Evolutionary conservation across 208 protist species (phyloP).

Genomic region (Acanthamoeba royreba): DNA sequence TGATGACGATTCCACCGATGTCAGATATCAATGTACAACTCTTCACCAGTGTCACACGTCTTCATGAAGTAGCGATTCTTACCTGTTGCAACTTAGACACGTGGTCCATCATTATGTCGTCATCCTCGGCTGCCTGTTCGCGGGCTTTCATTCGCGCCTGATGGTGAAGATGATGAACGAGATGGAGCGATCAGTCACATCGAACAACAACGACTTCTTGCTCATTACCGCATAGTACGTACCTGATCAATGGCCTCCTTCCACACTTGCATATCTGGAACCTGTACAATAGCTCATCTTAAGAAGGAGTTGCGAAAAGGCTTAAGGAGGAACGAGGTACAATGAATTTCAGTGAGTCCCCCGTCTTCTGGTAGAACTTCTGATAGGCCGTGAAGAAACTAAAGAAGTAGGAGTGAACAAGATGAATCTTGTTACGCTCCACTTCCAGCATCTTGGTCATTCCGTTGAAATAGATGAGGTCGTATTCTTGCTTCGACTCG

Average conservation of each 20-base stretch:
- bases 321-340: too few species aligned
- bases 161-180: too few species aligned
- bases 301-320: too few species aligned
- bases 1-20: too few species aligned
- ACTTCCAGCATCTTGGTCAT: slow-evolving; percentile 33
- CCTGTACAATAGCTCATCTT: neutral
- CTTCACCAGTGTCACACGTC: too few species aligned
- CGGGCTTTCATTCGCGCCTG: neutral
- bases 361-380: neutral
- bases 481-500: slow-evolving; percentile 33
- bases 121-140: neutral
- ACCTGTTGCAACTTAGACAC: neutral
- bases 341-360: neutral
- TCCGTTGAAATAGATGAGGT: neutral
- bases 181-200: too few species aligned
- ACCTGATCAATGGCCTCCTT: neutral
- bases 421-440: slow-evolving; percentile 21
- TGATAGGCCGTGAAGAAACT: neutral
- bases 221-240: too few species aligned
- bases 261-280: neutral
- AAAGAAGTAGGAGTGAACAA: neutral
- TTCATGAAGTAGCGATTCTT: too few species aligned
- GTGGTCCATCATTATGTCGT: slow-evolving; percentile 32
- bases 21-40: too few species aligned
- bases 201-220: too few species aligned